A percentile compares a stretch with the other conserved stretches of the same genome.
Conservation (phyloP, 768 basidiomycete genomes). For the Naganishia onofrii region DNA sequence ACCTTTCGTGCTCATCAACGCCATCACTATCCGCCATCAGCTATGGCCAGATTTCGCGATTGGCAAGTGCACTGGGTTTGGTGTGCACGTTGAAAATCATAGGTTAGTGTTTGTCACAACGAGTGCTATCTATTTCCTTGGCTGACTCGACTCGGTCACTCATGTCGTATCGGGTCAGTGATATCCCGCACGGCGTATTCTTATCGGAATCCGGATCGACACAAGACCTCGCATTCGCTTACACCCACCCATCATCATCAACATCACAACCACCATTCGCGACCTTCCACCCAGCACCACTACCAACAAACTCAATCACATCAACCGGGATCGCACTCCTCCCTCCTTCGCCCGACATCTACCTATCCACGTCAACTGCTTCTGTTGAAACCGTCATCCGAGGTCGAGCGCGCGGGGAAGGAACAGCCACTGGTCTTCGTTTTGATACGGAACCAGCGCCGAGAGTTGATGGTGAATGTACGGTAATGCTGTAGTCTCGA, state of each 20-base stretch:
- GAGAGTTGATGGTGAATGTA: no score
- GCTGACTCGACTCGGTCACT: no score
- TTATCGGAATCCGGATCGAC: neutral
- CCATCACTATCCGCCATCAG: no score
- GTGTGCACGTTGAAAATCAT: neutral
- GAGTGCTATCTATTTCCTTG: neutral
- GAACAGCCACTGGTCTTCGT: neutral
- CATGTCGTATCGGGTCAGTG: neutral
- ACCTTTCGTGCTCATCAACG: no score
- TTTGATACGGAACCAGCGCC: no score
- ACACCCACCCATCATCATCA: neutral
- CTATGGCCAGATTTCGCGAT: neutral
- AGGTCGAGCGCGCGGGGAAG: no score
- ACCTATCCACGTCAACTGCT: neutral
- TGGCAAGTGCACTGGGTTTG: slow-evolving; percentile 11
- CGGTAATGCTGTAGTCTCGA: no score
- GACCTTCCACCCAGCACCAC: neutral
- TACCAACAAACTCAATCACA: neutral
- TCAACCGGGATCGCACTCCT: neutral
- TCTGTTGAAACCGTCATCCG: neutral
- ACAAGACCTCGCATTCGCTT: slow-evolving; percentile 10
- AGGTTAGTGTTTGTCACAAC: neutral
- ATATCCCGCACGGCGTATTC: neutral
- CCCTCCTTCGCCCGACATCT: neutral
- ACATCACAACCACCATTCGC: slow-evolving; percentile 1